Percentiles rank a stretch among this genome's conserved stretches.
phyloP scores from a whole-genome alignment of 139 green algal genomes.

The Chlorella sp. region DNA sequence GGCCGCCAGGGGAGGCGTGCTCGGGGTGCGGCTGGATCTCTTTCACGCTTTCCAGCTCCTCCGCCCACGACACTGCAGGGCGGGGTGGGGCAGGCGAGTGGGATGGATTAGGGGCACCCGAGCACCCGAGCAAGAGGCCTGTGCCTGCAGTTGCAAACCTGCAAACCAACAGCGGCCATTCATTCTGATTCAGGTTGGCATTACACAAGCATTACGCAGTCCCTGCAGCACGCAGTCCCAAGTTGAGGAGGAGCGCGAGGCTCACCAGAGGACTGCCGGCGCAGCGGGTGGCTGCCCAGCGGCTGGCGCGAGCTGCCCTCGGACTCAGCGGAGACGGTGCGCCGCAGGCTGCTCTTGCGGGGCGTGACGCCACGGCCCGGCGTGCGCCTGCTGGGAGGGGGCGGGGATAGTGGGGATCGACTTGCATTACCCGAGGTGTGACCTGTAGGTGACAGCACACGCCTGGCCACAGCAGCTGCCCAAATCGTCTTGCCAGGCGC shows the following conservation, averaged over 20 bases:
- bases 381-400: neutral
- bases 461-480: neutral
- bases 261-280: slow-evolving; percentile 30
- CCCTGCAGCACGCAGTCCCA: neutral
- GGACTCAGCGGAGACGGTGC: slow-evolving; percentile 1
- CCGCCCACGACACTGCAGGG: slow-evolving; percentile 42
- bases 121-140: neutral
- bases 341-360: slow-evolving; percentile 32
- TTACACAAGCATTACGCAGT: neutral
- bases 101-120: neutral
- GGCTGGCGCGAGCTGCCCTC: neutral
- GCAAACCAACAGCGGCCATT: neutral
- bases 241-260: neutral
- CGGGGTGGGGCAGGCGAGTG: neutral
- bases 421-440: too few relatives aligned
- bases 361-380: slow-evolving; percentile 5
- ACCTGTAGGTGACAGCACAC: too few relatives aligned
- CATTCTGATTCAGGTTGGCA: too few relatives aligned
- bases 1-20: too few relatives aligned
- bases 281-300: slow-evolving; percentile 38
- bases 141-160: neutral
- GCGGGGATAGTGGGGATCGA: neutral
- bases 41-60: slow-evolving; percentile 29
- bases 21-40: slow-evolving; percentile 17
- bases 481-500: neutral